These are phyloP conservation scores for Termitomyces bulborhizus DNA, from an alignment of 768 basidiomycete genomes.

Conservation along the genomic window DNA sequence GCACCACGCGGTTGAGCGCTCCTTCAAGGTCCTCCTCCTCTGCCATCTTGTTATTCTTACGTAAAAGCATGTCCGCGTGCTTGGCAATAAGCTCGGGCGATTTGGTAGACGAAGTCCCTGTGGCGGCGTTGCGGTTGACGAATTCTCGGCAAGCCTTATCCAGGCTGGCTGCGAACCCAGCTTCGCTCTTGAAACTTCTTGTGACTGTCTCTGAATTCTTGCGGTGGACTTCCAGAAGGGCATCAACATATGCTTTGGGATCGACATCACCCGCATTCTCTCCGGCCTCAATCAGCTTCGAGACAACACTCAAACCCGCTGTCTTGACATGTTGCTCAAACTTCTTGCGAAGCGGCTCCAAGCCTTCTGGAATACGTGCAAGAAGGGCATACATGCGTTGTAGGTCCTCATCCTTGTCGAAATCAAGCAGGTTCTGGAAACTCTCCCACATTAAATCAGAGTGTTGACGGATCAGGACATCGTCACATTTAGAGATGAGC, in stretches of 20 bases:
- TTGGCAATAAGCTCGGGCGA: conserved; percentile 94
- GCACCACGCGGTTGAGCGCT: conserved; percentile 86
- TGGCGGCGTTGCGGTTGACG: conserved; percentile 91
- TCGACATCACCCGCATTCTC: conserved; percentile 71
- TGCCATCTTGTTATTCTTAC: conserved; percentile 96
- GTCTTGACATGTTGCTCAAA: conserved; percentile 97
- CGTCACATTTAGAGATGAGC: conserved; percentile 83
- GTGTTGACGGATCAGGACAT: conserved; percentile 89
- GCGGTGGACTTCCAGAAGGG: conserved; percentile 85
- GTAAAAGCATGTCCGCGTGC: conserved; percentile 85
- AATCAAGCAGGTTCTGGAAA: conserved; percentile 90
- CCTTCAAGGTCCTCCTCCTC: conserved; percentile 93
- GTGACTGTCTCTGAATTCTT: conserved; percentile 93
- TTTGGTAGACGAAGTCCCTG: conserved; percentile 81
- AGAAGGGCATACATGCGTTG: conserved; percentile 95
- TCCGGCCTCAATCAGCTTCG: conserved; percentile 65
- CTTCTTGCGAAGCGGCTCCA: conserved; percentile 88
- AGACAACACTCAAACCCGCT: conserved; percentile 79
- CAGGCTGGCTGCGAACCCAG: conserved; percentile 91
- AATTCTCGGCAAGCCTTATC: conserved; percentile 98
- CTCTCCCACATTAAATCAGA: conserved; percentile 89
- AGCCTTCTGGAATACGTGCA: conserved; percentile 87
- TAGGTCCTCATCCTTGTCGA: conserved; percentile 93
- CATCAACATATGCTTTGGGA: conserved; percentile 95
- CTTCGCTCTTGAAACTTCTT: conserved; percentile 90